Conservation (phyloP, 2,329 filamentous ascomycete species). For the Chaetothyriales sp. region DNA sequence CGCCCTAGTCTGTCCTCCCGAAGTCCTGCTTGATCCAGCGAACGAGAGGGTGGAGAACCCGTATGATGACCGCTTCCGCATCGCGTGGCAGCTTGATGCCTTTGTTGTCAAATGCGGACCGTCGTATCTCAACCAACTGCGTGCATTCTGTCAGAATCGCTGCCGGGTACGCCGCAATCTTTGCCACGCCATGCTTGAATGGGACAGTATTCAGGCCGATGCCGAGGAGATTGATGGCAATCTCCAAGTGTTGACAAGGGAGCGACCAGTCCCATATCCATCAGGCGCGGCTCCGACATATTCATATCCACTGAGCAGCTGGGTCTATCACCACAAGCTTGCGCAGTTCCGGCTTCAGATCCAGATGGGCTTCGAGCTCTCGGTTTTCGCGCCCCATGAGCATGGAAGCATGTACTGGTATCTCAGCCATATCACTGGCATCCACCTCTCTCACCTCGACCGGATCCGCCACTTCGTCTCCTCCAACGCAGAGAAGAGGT, state of each 20-base stretch:
- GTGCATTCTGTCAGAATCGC: conserved; percentile 75
- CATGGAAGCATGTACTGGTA: conserved; percentile 85
- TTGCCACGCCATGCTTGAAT: conserved; percentile 66
- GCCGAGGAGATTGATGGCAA: conserved; percentile 57
- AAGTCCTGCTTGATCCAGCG: conserved; percentile 51
- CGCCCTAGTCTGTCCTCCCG: conserved; percentile 57
- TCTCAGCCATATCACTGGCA: conserved; percentile 56
- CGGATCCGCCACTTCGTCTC: conserved; percentile 53
- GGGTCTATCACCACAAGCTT: conserved; percentile 85
- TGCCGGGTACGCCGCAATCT: conserved; percentile 81
- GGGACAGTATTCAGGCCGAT: conserved; percentile 71
- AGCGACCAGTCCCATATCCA: conserved; percentile 41
- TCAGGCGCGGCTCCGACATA: conserved; percentile 35
- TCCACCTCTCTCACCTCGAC: conserved; percentile 53
- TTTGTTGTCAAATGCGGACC: conserved; percentile 44
- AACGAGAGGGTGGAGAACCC: conserved; percentile 65
- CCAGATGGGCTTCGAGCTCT: conserved; percentile 85
- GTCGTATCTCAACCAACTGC: conserved; percentile 69
- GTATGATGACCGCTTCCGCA: conserved; percentile 56
- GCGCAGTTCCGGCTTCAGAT: conserved; percentile 73
- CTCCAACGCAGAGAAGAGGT: conserved; percentile 18
- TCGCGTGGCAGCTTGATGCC: conserved; percentile 57
- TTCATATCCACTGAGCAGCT: conserved; percentile 64
- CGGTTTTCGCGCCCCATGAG: conserved; percentile 77
- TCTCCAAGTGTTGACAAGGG: conserved; percentile 45